phyloP scores from a whole-genome alignment of 1,139 yeast species.

The Pichia sp. region DNA sequence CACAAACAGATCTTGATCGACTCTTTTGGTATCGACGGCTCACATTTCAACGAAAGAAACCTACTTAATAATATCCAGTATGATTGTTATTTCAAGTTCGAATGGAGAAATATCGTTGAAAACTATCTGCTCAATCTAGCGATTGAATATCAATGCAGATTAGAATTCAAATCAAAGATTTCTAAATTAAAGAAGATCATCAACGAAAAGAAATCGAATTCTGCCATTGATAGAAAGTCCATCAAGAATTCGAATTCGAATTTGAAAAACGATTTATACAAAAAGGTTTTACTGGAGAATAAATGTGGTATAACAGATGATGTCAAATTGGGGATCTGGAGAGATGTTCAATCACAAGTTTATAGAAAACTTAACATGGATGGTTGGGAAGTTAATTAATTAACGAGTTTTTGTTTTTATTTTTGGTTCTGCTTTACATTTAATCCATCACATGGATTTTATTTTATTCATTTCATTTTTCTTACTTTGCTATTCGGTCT shows the following conservation, averaged over 20 bases:
- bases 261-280: conserved; percentile 22
- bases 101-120: conserved; percentile 69
- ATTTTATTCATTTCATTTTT: background rate
- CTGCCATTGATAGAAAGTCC: conserved; percentile 1
- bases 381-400: conserved; percentile 11
- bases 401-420: background rate
- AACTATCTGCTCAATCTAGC: conserved; percentile 61
- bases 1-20: conserved; percentile 36
- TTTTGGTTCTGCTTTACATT: background rate
- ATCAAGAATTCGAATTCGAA: background rate
- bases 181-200: conserved; percentile 25
- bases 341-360: conserved; percentile 54
- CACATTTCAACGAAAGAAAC: conserved; percentile 20
- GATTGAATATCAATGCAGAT: conserved; percentile 67
- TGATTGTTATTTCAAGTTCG: conserved; percentile 34
- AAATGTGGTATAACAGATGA: conserved; percentile 41
- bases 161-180: conserved; percentile 49
- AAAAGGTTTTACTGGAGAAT: conserved; percentile 27
- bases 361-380: conserved; percentile 42
- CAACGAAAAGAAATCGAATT: conserved; percentile 11
- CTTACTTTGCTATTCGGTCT: background rate
- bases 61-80: conserved; percentile 20
- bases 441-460: background rate
- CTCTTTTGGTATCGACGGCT: conserved; percentile 25
- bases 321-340: conserved; percentile 59